These are phyloP conservation scores for Eremothecium cymbalariae DNA, from an alignment of 1,139 yeast species.

Conservation along the genomic window DNA sequence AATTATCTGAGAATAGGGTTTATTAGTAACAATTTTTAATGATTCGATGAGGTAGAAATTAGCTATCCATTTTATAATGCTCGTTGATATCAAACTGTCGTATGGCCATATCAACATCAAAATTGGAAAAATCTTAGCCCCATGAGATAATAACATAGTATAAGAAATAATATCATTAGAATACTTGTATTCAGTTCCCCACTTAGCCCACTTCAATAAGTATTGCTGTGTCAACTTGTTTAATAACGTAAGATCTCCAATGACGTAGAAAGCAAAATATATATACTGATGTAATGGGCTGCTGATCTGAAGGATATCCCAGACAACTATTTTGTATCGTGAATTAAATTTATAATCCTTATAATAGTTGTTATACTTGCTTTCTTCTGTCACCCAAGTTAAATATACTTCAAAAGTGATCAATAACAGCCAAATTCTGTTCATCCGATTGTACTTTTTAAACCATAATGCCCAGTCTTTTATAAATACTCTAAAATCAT, in stretches of 20 bases:
- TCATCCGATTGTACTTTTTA: slow-evolving; percentile 25
- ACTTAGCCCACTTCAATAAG: slow-evolving; percentile 37
- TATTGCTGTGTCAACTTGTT: slow-evolving; percentile 44
- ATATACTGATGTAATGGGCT: slow-evolving; percentile 55
- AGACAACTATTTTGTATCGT: slow-evolving; percentile 19
- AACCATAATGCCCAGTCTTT: slow-evolving; percentile 20
- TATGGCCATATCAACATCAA: slow-evolving; percentile 95
- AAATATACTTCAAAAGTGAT: slow-evolving; percentile 84
- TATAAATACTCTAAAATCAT: background rate
- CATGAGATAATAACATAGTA: slow-evolving; percentile 65
- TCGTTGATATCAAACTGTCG: slow-evolving; percentile 62
- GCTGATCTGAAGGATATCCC: slow-evolving; percentile 35
- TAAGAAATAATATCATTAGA: slow-evolving; percentile 40
- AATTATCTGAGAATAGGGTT: slow-evolving; percentile 36
- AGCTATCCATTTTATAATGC: slow-evolving; percentile 54
- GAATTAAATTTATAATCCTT: background rate
- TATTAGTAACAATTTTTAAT: slow-evolving; percentile 44
- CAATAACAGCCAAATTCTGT: slow-evolving; percentile 53
- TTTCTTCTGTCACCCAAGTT: slow-evolving; percentile 87
- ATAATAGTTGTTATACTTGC: slow-evolving; percentile 29
- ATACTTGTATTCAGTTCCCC: slow-evolving; percentile 30
- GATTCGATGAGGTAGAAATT: slow-evolving; percentile 61
- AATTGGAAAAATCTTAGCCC: slow-evolving; percentile 82
- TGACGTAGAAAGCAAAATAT: slow-evolving; percentile 55
- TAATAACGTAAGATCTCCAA: slow-evolving; percentile 48